Conservation (phyloP, 1,284 basidiomycete species). For the Trichosporon ovoides region DNA sequence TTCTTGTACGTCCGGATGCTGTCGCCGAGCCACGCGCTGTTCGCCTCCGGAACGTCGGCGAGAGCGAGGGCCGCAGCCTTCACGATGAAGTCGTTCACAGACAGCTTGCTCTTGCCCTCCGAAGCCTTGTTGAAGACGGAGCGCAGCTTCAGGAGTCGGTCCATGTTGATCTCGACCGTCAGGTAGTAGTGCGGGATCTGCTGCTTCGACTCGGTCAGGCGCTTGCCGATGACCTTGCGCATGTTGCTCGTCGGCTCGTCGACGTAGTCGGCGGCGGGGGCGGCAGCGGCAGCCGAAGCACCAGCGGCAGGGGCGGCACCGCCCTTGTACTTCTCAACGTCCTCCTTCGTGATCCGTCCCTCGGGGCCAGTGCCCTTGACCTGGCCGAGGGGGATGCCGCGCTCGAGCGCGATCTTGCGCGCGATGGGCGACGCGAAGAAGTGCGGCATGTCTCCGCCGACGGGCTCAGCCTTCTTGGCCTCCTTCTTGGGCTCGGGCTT, state of each 20-base stretch:
- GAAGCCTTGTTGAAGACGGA: conserved; percentile 88
- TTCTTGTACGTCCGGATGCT: conserved; percentile 95
- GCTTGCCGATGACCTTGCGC: conserved; percentile 85
- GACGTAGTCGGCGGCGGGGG: conserved; percentile 62
- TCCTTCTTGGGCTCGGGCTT: conserved; percentile 33
- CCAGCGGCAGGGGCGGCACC: conserved; percentile 50
- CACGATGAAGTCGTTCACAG: conserved; percentile 97
- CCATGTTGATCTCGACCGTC: conserved; percentile 91
- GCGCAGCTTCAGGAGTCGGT: conserved; percentile 84
- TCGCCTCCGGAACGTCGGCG: conserved; percentile 92
- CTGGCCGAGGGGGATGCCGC: conserved; percentile 83
- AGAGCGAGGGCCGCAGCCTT: conserved; percentile 91
- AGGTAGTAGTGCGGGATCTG: conserved; percentile 97
- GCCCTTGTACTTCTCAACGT: conserved; percentile 82
- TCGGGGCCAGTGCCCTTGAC: conserved; percentile 92
- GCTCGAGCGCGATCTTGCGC: conserved; percentile 93
- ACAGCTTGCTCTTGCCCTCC: conserved; percentile 79
- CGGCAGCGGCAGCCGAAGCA: conserved; percentile 45
- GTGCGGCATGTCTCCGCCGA: conserved; percentile 52
- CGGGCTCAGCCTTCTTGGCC: conserved; percentile 7
- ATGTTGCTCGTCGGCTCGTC: conserved; percentile 93
- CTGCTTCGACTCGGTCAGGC: conserved; percentile 88
- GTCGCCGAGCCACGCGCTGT: conserved; percentile 96
- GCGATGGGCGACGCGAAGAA: conserved; percentile 94
- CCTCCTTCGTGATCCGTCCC: conserved; percentile 88